These are phyloP conservation scores for Podospora australis DNA, from an alignment of 495 filamentous ascomycete species.

Conservation along the genomic window DNA sequence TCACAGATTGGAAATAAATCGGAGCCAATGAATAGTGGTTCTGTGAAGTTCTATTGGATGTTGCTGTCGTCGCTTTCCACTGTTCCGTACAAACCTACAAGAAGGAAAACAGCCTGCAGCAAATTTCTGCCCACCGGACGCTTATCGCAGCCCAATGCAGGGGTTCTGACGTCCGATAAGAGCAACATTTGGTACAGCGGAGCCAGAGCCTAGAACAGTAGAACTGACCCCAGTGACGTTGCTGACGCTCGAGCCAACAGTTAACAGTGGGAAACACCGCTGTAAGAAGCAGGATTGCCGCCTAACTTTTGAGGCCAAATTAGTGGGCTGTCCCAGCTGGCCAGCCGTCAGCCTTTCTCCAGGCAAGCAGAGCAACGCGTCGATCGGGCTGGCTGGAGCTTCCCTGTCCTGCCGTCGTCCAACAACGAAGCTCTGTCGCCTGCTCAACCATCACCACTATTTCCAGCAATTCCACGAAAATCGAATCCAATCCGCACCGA, in stretches of 20 bases:
- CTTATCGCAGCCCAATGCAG: constrained; percentile 25
- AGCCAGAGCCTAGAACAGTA: too few relatives aligned
- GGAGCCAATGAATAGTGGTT: constrained; percentile 12
- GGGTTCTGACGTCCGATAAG: constrained; percentile 22
- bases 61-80: constrained; percentile 15
- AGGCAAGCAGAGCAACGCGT: constrained; percentile 40
- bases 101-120: constrained; percentile 18
- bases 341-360: constrained; percentile 24
- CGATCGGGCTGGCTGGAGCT: constrained; percentile 23
- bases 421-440: constrained; percentile 29
- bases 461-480: constrained; percentile 1
- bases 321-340: constrained; percentile 1
- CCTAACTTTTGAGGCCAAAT: constrained; percentile 15
- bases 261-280: too few relatives aligned
- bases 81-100: too few relatives aligned
- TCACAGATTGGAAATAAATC: too few relatives aligned
- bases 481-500: background rate
- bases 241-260: background rate
- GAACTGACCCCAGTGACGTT: background rate
- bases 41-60: constrained; percentile 21
- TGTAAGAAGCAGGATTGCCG: background rate
- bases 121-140: constrained; percentile 28
- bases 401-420: constrained; percentile 10
- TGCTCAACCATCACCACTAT: constrained; percentile 9
- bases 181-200: constrained; percentile 4